These are phyloP conservation scores for Diaporthe citri DNA, from an alignment of 2,329 filamentous ascomycete genomes.

Conservation along the genomic window DNA sequence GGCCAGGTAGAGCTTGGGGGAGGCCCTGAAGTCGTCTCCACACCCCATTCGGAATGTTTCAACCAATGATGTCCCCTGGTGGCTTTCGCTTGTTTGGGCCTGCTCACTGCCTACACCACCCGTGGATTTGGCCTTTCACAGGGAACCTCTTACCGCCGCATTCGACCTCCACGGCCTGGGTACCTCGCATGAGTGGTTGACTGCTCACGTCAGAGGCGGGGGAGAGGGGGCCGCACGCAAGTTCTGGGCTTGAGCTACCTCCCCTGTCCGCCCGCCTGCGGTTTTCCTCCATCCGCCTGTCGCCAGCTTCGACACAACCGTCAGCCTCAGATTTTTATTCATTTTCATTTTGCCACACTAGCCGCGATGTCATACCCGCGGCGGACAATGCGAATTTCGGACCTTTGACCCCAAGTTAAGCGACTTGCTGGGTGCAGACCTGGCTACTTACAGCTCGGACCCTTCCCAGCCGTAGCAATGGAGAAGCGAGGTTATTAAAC, in stretches of 20 bases:
- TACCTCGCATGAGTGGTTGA: conserved; percentile 28
- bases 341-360: conserved; percentile 24
- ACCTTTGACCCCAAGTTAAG: conserved; percentile 9
- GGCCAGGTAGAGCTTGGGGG: conserved; percentile 19
- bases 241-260: conserved; percentile 24
- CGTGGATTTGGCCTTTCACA: conserved; percentile 54
- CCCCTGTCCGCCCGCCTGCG: neutral
- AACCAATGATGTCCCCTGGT: conserved; percentile 25
- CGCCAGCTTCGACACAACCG: conserved; percentile 16
- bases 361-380: conserved; percentile 31
- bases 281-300: conserved; percentile 2
- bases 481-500: conserved; percentile 1
- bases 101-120: conserved; percentile 37
- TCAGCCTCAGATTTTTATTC: conserved; percentile 7
- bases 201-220: conserved; percentile 25
- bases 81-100: conserved; percentile 32
- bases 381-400: neutral
- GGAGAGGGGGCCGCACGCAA: neutral
- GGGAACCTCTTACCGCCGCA: conserved; percentile 54
- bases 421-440: conserved; percentile 13
- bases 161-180: conserved; percentile 22
- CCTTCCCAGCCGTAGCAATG: conserved; percentile 24
- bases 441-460: conserved; percentile 7
- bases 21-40: conserved; percentile 21
- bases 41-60: conserved; percentile 38